Evolutionary conservation across 139 green algal species (phyloP), one percentile per base, ranked within the genome.

Genomic region (Tetradesmus lagerheimii): DNA sequence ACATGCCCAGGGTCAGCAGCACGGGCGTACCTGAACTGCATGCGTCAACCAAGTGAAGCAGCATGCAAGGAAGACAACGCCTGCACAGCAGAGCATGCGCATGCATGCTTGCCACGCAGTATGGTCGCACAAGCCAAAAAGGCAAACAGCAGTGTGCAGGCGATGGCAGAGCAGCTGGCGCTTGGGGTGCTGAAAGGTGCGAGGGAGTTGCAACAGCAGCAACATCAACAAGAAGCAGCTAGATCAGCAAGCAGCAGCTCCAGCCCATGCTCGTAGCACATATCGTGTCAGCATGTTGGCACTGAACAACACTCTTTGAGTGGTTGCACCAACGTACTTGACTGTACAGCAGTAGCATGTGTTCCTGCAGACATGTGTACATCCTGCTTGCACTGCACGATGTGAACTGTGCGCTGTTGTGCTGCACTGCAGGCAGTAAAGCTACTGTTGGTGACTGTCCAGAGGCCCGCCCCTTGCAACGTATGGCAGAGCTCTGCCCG

Each of bases 1-100:
- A 34, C 34, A 27, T 87, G 81, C 50, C 81, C 81, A 47, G 81
- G 81, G 5, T 87, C 81, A 41, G 29, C 27, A 34, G 81, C 81
- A 4, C 45, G 34, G 12, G 31, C 47, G 8, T 87, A 45, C 50
- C 20, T 87, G 34, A 16, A 23, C 47, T 87, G 81, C 47, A 18
- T 31, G 47, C 78, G 78, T 8, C 37, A 35, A 8, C 2, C 39
- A 37, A 45, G 27, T 35, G 27, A 25, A 31, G 39, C 27, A 35
- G 78, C 78, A n/a, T 84, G 78, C 41, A 37, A 34, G 39, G 27
- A 23, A 57, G 78, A 62, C 20, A 3, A 31, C 9, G 78, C 39
- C 2, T 84, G 78, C 27, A 47, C 39, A 29, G 39, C 39, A 27
- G 78, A 62, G 39, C 12, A 62, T 6, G 35, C 27, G 8, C 2